These are phyloP conservation scores for Brassica nigra DNA, from an alignment of 345 rosid genomes.

Conservation along the genomic window DNA sequence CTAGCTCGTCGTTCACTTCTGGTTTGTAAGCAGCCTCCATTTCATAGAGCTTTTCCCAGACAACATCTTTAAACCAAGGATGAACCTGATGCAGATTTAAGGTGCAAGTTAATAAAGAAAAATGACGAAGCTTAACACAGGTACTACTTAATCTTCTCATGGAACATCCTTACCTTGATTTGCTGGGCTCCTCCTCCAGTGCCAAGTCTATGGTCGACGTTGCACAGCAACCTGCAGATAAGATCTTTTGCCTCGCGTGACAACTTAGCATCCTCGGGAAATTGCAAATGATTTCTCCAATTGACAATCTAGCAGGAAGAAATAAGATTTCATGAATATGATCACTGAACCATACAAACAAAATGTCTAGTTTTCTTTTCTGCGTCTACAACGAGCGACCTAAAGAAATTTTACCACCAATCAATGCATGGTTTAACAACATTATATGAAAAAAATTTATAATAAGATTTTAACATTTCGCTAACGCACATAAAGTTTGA, in stretches of 20 bases:
- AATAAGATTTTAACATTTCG: constrained; percentile 1
- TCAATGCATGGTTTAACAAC: constrained; percentile 9
- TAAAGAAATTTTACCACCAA: not conserved
- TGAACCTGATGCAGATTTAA: constrained; percentile 61
- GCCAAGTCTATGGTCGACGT: constrained; percentile 88
- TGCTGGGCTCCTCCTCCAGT: constrained; percentile 82
- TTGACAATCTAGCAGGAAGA: constrained; percentile 69
- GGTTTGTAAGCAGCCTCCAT: constrained; percentile 96
- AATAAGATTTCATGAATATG: constrained; percentile 20
- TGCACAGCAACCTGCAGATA: constrained; percentile 78
- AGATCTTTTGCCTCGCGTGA: constrained; percentile 85
- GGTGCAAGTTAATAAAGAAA: constrained; percentile 30
- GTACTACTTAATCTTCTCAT: constrained; percentile 17
- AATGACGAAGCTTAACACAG: constrained; percentile 18
- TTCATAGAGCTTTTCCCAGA: constrained; percentile 91
- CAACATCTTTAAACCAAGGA: constrained; percentile 81
- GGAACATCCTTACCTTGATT: constrained; percentile 67
- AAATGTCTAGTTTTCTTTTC: constrained; percentile 1
- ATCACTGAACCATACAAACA: constrained; percentile 23
- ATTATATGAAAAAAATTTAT: not conserved
- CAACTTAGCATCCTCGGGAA: constrained; percentile 80
- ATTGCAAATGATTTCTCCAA: constrained; percentile 85
- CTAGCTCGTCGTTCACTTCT: constrained; percentile 89
- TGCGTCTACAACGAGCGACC: not conserved
- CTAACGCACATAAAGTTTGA: not conserved